Base-by-base conservation (phyloP, 1,284 basidiomycete species). In the Gymnopus androsaceus region DNA sequence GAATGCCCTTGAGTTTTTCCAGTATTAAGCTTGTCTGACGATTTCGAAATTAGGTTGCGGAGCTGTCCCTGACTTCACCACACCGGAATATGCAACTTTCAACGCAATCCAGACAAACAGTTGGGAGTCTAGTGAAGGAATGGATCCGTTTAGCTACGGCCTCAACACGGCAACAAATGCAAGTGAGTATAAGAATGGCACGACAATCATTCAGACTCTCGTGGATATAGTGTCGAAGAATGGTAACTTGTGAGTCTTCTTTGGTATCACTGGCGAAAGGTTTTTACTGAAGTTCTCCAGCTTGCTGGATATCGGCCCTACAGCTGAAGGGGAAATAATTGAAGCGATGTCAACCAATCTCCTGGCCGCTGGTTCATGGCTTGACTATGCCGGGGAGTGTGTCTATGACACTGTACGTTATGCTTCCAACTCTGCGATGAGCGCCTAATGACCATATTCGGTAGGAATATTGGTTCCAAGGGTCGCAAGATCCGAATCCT, bases 51-150 rank as follows among this genome's bases (percentile, higher is more conserved):
- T 14, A 41, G 73, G 79, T 37, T 75, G 75, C 58, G 72, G 74
- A 53, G 67, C 71, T 21, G 71, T 76, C 8, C 71, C 76, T 1
- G 81, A 84, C 59, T 83, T 82, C 59, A 76, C 14, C 23, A 50
- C 48, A 17, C 48, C 48, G 11, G 84, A 86, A 60, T 84, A 84
- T 56, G 69, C 75, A 1, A 72, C 72, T 1, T 84, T 82, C 54
- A 74, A 72, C 21, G 73, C 77, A 1, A 75, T 80, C 17, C 80
- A 83, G 48, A 71, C 76, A 0, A 67, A 69, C 36, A 75, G 71
- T 51, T 85, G 84, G 84, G 84, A 85, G 64, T 82, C 76, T 17
- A 82, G 69, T 40, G 81, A 80, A 57, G 81, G 81, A 21, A 73
- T 80, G 69, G 76, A 80, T 55, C 79, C 80, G 0, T 70, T 64